phyloP scores from a whole-genome alignment of 1,284 basidiomycete species.

The Athelia psychrophila region DNA sequence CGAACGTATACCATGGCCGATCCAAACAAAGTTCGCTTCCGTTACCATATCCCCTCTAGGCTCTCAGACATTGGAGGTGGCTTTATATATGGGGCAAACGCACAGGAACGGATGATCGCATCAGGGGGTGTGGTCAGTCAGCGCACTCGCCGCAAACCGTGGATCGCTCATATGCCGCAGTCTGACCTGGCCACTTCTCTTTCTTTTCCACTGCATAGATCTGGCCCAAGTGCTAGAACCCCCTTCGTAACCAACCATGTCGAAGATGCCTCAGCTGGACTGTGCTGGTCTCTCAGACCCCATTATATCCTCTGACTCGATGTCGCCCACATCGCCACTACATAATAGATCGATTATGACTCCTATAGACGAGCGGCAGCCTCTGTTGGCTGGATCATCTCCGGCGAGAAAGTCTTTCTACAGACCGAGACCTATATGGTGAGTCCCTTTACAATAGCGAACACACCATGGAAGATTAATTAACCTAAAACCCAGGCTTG shows the following conservation, averaged over 20 bases:
- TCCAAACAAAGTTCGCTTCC: no score
- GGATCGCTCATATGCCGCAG: no score
- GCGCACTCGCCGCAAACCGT: no score
- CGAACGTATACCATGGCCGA: no score
- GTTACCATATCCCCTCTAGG: no score
- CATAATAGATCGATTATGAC: background rate
- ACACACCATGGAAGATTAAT: slow-evolving; percentile 3
- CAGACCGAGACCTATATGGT: slow-evolving; percentile 63
- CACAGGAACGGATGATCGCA: no score
- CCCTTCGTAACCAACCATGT: no score
- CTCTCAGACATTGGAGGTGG: no score
- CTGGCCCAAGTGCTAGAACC: no score
- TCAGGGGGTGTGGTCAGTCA: no score
- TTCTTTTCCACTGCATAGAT: slow-evolving; percentile 76
- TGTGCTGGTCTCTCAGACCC: background rate
- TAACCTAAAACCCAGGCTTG: slow-evolving; percentile 47
- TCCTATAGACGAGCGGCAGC: background rate
- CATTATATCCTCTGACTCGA: background rate
- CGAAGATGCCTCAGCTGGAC: background rate
- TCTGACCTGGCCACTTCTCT: no score
- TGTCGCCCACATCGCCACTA: background rate
- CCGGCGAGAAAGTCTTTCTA: slow-evolving; percentile 60
- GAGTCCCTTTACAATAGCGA: slow-evolving; percentile 48
- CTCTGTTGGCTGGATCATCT: background rate
- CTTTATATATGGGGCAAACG: no score